Evolutionary conservation across 1,284 basidiomycete species (phyloP).

Genomic region (Sporisorium scitamineum): DNA sequence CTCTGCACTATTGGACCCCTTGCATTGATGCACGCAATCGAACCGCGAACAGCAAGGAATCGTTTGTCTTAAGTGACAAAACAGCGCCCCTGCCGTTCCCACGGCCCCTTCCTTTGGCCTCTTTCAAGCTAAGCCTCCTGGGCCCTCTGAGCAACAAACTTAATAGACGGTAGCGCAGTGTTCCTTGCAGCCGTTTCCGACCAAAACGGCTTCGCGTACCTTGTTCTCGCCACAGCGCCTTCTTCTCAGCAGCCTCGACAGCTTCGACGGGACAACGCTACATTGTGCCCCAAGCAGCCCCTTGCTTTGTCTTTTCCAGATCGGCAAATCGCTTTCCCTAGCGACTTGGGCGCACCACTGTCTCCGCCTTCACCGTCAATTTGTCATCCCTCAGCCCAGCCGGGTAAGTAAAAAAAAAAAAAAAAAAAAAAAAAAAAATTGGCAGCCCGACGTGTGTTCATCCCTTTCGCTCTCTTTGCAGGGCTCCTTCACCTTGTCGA

Average conservation of each 20-base stretch:
- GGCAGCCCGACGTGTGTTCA: background rate
- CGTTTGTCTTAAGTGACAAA: background rate
- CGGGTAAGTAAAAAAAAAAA: too few species aligned
- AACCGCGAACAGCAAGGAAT: constrained; percentile 3
- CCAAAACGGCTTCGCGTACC: constrained; percentile 7
- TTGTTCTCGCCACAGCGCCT: background rate
- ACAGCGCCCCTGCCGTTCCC: constrained; percentile 2
- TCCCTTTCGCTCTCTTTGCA: background rate
- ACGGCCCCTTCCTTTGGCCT: background rate
- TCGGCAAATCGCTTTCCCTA: background rate
- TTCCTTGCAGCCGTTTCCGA: constrained; percentile 15
- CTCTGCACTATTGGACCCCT: constrained; percentile 43
- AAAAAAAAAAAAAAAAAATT: too few species aligned
- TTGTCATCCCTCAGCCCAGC: too few species aligned
- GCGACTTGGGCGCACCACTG: background rate
- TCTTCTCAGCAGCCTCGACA: background rate
- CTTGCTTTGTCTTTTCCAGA: constrained; percentile 1
- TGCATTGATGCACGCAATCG: constrained; percentile 17
- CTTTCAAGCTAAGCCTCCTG: background rate
- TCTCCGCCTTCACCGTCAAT: too few species aligned
- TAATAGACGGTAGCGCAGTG: background rate
- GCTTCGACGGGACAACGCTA: background rate
- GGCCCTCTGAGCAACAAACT: background rate
- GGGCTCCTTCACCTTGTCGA: background rate
- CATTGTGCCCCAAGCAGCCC: background rate